Evolutionary conservation across 2,329 filamentous ascomycete species (phyloP).

Genomic region (Pseudogymnoascus sp.): DNA sequence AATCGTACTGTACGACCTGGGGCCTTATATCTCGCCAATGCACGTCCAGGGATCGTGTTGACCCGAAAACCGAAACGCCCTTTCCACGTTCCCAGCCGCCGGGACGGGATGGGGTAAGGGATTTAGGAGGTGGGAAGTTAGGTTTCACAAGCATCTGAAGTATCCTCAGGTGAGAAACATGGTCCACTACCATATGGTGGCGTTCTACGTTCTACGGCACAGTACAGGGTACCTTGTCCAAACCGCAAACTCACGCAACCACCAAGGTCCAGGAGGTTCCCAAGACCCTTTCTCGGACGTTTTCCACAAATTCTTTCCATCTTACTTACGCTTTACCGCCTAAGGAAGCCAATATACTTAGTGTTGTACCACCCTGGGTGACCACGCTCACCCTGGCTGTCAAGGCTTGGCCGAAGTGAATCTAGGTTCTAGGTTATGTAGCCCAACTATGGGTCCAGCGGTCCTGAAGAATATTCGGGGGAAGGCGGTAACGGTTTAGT

Average conservation of each 20-base stretch:
- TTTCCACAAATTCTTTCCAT: neutral
- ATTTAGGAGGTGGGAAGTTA: neutral
- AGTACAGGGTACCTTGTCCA: neutral
- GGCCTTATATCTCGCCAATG: neutral
- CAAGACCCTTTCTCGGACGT: neutral
- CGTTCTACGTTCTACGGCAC: neutral
- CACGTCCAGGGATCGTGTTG: neutral
- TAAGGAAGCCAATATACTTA: neutral
- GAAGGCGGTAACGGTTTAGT: neutral
- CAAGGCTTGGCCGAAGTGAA: neutral
- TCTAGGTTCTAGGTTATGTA: neutral
- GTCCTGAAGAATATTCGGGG: neutral
- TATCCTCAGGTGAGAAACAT: neutral
- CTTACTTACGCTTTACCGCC: neutral
- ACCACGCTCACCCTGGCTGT: neutral
- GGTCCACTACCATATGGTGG: neutral
- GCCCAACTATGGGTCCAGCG: neutral
- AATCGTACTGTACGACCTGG: neutral
- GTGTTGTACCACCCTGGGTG: neutral
- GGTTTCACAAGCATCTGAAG: neutral
- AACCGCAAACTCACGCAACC: neutral
- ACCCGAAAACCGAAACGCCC: neutral
- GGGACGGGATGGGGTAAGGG: neutral
- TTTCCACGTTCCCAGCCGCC: constrained; percentile 2
- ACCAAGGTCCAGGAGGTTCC: neutral